Conservation (phyloP, 345 rosid species). For the Kernera saxatilis region DNA sequence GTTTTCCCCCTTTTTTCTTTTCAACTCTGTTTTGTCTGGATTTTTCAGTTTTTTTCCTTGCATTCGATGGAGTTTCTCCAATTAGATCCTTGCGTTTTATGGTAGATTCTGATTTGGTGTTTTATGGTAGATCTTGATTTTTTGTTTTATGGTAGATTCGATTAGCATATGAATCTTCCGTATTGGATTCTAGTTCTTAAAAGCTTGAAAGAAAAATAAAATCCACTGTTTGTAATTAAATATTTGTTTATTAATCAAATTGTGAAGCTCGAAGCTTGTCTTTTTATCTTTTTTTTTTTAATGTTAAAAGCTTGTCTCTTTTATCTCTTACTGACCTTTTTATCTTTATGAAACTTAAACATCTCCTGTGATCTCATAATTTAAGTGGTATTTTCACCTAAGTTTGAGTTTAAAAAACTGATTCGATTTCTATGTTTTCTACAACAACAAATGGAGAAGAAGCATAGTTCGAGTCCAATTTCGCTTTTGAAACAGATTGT, state of each 20-base stretch:
- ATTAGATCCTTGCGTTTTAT: too few species aligned
- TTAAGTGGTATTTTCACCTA: neutral
- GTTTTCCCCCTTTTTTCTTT: neutral
- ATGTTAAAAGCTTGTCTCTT: neutral
- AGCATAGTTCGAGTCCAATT: constrained; percentile 71
- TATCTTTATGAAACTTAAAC: too few species aligned
- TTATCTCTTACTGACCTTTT: neutral
- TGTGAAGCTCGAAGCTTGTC: too few species aligned
- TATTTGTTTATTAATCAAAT: constrained; percentile 1
- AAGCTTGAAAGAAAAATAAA: neutral
- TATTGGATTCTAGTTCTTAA: constrained; percentile 12
- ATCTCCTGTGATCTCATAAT: neutral
- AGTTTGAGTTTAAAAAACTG: neutral
- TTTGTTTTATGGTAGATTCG: too few species aligned
- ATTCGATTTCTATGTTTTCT: neutral
- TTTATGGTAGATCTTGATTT: constrained; percentile 17
- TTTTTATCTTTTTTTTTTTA: too few species aligned
- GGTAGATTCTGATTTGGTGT: constrained; percentile 6
- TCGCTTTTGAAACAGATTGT: constrained; percentile 66
- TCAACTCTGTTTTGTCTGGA: neutral
- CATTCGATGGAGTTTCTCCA: too few species aligned
- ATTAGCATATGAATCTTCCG: constrained; percentile 9
- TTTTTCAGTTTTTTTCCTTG: neutral
- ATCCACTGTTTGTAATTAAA: neutral
- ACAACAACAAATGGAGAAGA: constrained; percentile 58